A percentile compares a stretch with the other conserved stretches of the same genome.
Evolutionary conservation across 225 moss, liverwort and hornwort species (phyloP).

Genomic region (Climacium dendroides): DNA sequence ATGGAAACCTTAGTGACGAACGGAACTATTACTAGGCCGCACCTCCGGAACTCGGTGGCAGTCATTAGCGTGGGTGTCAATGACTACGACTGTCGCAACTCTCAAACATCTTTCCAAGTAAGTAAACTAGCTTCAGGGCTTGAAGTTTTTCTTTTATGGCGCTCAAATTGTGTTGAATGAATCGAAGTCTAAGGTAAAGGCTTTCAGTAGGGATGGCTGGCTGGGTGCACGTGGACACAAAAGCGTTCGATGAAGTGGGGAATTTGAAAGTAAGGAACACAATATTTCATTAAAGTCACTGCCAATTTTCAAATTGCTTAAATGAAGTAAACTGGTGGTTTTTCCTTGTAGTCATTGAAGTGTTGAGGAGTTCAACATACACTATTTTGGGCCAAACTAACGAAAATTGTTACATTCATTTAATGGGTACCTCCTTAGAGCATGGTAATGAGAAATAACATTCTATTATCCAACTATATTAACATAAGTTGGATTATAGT

Average conservation of each 20-base stretch:
- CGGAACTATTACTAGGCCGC: background rate
- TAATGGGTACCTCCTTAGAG: background rate
- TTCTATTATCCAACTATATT: background rate
- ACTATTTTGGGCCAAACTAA: background rate
- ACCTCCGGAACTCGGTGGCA: background rate
- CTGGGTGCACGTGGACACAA: background rate
- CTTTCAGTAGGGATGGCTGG: background rate
- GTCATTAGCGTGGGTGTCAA: background rate
- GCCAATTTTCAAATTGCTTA: background rate
- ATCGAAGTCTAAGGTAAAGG: background rate
- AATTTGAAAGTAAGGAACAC: background rate
- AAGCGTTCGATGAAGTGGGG: background rate
- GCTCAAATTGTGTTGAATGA: background rate
- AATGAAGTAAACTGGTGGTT: background rate
- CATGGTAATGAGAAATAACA: background rate
- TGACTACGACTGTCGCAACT: conserved; percentile 4
- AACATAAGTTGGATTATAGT: background rate
- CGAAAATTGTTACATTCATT: no score
- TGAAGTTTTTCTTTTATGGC: background rate
- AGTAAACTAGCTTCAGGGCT: background rate
- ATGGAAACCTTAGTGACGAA: background rate
- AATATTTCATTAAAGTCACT: background rate
- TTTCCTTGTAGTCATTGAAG: background rate
- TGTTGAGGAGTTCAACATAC: background rate
- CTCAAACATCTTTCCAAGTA: background rate